Percentiles rank a stretch among this genome's conserved stretches.
phyloP scores from a whole-genome alignment of 2,329 filamentous ascomycete species.

The Colletotrichum simmondsii region DNA sequence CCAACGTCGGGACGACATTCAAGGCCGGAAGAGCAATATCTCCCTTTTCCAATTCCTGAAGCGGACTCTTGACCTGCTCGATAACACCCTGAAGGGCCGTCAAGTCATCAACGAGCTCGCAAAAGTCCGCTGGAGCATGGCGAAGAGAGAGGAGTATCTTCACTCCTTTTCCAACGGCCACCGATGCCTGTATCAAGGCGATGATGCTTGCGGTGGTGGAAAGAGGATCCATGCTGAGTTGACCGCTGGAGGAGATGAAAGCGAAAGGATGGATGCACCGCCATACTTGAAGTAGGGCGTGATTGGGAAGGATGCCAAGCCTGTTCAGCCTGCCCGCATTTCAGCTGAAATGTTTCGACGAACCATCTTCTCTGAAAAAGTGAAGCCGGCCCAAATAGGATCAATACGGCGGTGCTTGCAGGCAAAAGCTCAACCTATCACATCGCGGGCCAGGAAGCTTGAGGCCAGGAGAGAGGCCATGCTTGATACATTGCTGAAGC shows the following conservation, averaged over 20 bases:
- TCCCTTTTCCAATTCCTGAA: not conserved
- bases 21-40: not conserved
- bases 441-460: not conserved
- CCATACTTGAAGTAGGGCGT: not conserved
- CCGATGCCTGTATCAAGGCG: conserved; percentile 4
- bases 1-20: not conserved
- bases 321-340: not conserved
- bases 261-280: not conserved
- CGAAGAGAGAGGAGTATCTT: conserved; percentile 7
- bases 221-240: conserved; percentile 2
- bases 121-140: conserved; percentile 10
- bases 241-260: not conserved
- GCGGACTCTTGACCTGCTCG: conserved; percentile 1
- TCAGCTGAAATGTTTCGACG: conserved; percentile 4
- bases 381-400: not conserved
- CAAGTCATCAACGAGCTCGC: conserved; percentile 11
- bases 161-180: not conserved
- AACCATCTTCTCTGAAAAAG: not conserved
- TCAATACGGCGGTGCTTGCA: not conserved
- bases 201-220: conserved; percentile 8
- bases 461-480: not conserved
- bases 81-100: not conserved
- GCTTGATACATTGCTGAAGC: not conserved
- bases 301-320: not conserved
- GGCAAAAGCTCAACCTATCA: not conserved